Conservation (phyloP, 1,284 basidiomycete genomes). For the Melanopsichium pennsylvanicum region DNA sequence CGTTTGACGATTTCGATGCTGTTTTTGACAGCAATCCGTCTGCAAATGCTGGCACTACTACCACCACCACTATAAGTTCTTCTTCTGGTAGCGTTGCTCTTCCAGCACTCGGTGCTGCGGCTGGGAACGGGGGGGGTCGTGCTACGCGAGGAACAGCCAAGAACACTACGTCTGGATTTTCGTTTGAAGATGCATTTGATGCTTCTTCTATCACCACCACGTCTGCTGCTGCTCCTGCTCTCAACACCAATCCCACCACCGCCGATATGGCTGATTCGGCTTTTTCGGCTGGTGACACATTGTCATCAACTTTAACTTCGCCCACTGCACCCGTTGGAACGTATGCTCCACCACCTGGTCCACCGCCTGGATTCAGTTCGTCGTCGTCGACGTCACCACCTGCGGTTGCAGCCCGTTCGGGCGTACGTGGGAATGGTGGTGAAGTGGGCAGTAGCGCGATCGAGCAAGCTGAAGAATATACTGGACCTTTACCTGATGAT, state of each 20-base stretch:
- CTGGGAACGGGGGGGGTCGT: not conserved
- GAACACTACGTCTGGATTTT: slow-evolving; percentile 48
- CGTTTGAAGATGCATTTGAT: slow-evolving; percentile 59
- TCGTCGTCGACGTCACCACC: slow-evolving; percentile 4
- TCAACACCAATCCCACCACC: not conserved
- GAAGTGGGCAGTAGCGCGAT: slow-evolving; percentile 5
- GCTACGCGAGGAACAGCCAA: slow-evolving; percentile 18
- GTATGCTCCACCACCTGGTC: slow-evolving; percentile 44
- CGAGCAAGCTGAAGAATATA: slow-evolving; percentile 27
- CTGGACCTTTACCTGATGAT: slow-evolving; percentile 59
- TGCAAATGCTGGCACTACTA: not conserved
- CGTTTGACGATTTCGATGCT: slow-evolving; percentile 56
- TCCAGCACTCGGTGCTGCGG: slow-evolving; percentile 6
- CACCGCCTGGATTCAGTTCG: slow-evolving; percentile 33
- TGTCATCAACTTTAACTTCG: slow-evolving; percentile 4
- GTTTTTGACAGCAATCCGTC: slow-evolving; percentile 31
- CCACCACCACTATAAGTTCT: slow-evolving; percentile 5
- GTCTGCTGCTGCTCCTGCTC: slow-evolving; percentile 4
- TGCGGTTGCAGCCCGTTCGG: slow-evolving; percentile 18
- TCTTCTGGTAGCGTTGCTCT: too few species aligned
- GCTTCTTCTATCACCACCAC: slow-evolving; percentile 10
- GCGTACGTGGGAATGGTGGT: not conserved
- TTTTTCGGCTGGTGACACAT: slow-evolving; percentile 1
- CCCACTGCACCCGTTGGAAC: slow-evolving; percentile 22
- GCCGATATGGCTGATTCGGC: not conserved